These are phyloP conservation scores for Venturia carpophila DNA, from an alignment of 2,329 filamentous ascomycete species.

Conservation along the genomic window DNA sequence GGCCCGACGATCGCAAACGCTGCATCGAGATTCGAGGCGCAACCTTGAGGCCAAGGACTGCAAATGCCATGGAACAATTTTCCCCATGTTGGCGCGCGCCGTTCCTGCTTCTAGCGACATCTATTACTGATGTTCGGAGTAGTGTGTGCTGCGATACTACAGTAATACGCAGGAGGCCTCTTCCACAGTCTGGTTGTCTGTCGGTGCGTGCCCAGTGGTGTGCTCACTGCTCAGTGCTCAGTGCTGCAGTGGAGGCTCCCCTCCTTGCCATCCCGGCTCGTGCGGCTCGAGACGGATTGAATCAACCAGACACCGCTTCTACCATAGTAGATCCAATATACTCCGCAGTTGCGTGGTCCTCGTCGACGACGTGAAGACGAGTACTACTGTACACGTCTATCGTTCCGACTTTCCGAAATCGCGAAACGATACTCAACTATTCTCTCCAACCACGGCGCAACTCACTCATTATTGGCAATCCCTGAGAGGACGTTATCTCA, in stretches of 20 bases:
- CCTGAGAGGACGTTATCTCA: too few species aligned
- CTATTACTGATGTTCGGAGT: neutral
- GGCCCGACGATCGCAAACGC: neutral
- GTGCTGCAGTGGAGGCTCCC: neutral
- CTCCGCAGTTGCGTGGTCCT: neutral
- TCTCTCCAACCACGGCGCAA: neutral
- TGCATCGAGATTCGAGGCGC: too few species aligned
- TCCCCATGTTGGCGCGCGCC: neutral
- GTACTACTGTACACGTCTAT: too few species aligned
- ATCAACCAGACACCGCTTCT: neutral
- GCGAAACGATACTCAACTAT: neutral
- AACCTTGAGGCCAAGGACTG: too few species aligned
- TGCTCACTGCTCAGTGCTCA: neutral
- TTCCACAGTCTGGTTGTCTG: neutral
- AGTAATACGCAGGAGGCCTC: neutral
- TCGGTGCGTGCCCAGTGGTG: neutral
- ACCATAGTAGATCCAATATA: neutral
- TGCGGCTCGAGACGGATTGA: neutral
- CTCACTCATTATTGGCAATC: neutral
- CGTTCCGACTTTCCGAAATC: neutral
- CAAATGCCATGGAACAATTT: neutral
- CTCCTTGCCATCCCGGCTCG: neutral
- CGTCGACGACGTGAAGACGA: neutral
- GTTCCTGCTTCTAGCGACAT: neutral
- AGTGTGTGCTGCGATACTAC: too few species aligned